Base-by-base conservation (phyloP, 257 asterid species). In the Petunia secreta region DNA sequence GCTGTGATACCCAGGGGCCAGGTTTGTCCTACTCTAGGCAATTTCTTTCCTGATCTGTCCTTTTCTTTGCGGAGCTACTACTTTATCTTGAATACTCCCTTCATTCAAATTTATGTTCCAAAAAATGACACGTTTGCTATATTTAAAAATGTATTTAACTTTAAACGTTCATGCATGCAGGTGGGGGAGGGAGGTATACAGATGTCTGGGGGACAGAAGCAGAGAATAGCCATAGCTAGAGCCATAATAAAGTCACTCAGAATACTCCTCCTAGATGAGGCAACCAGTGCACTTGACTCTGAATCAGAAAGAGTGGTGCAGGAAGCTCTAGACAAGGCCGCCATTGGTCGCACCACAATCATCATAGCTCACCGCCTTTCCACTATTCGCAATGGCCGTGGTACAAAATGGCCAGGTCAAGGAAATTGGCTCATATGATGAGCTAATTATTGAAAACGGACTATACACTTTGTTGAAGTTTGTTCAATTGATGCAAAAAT, bases 151-250 rank as follows among this genome's bases (percentile, higher is more conserved):
- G 25, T 25, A 25, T 25, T 25, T 25, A 25, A 25, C 25, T 64
- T 10, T 1, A 1, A 41, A 66, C 14, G 3, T 8, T 15, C 52
- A 66, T 13, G 34, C 41, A 38, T 83, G 73, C 86, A 95, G 99
- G 99, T 95, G 16, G 99, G 98, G 10, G 99, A 95, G 83, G 85
- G 97, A 85, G 99, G 99, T 6, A 89, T 91, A 50, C 99, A 95
- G 75, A 85, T 95, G 90, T 95, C 99, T 0, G 99, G 99, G n/a
- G 99, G 99, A 3, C 97, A 95, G 79, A 95, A 95, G 83, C 99
- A 95, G 84, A 92, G 98, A 79, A 90, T 95, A 68, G 98, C 97
- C 69, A 93, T 95, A 71, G 98, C 98, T 3, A 90, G 98, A 86
- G 98, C 98, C 76, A 77, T 91, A 59, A 91, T 95, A 39, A 94